These are phyloP conservation scores for Anacardium occidentale DNA, from an alignment of 345 rosid genomes.

Conservation along the genomic window DNA sequence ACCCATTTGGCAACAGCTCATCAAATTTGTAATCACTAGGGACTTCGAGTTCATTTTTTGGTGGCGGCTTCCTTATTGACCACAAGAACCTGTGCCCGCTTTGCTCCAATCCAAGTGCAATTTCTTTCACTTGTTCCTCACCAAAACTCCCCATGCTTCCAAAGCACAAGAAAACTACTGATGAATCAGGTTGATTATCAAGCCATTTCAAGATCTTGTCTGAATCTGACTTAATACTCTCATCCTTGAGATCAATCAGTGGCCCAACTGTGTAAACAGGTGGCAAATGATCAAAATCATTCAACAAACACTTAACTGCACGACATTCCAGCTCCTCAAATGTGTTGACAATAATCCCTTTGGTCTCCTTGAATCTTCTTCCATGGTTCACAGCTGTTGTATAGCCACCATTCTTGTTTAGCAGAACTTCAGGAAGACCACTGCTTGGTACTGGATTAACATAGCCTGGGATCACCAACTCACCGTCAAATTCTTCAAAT, in stretches of 20 bases:
- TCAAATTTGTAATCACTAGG: conserved; percentile 15
- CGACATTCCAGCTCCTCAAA: conserved; percentile 31
- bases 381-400: neutral
- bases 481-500: conserved; percentile 2
- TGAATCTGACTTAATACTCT: neutral
- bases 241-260: conserved; percentile 20
- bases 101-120: conserved; percentile 33
- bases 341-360: conserved; percentile 35
- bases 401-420: conserved; percentile 2
- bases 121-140: conserved; percentile 31
- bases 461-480: conserved; percentile 12
- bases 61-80: conserved; percentile 30
- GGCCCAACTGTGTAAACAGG: conserved; percentile 36
- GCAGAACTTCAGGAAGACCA: conserved; percentile 17
- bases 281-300: neutral
- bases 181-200: conserved; percentile 29
- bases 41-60: neutral
- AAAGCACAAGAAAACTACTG: conserved; percentile 47
- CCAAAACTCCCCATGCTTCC: conserved; percentile 41
- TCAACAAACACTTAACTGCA: conserved; percentile 11
- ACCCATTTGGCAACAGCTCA: conserved; percentile 32
- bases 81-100: conserved; percentile 33
- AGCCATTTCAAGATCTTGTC: conserved; percentile 35
- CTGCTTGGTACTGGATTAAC: conserved; percentile 23
- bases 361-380: conserved; percentile 19